Conservation (phyloP, 768 basidiomycete species). For the Leccinellum albellum region DNA sequence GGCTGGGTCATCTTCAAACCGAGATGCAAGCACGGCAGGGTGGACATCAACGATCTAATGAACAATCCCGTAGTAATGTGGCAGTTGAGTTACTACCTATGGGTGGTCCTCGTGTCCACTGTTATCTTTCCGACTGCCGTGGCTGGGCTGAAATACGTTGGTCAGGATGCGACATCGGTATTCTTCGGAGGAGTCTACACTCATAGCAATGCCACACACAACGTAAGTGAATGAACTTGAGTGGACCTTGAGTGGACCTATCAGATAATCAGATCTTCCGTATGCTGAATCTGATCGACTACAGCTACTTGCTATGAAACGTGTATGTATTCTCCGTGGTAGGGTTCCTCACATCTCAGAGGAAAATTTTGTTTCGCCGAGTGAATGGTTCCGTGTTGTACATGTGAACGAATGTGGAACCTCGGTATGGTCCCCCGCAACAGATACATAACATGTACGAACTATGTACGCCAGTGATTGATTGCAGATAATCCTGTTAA, state of each 20-base stretch:
- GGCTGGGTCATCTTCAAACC: slow-evolving; percentile 3
- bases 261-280: not conserved
- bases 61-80: slow-evolving; percentile 2
- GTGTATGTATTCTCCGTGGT: slow-evolving; percentile 1
- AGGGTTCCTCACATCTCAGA: slow-evolving; percentile 1
- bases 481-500: not conserved
- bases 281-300: not conserved
- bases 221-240: not conserved
- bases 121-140: not conserved
- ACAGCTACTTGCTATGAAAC: slow-evolving; percentile 4
- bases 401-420: not conserved
- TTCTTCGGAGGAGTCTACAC: slow-evolving; percentile 6
- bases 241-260: too few species aligned
- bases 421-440: not conserved
- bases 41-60: slow-evolving; percentile 2
- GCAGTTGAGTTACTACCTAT: slow-evolving; percentile 2
- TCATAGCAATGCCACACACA: slow-evolving; percentile 2
- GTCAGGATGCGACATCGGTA: slow-evolving; percentile 1
- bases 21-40: not conserved
- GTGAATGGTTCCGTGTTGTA: not conserved
- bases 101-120: not conserved
- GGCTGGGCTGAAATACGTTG: not conserved
- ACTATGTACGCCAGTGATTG: not conserved
- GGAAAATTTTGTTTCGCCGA: not conserved
- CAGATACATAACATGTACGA: not conserved